Evolutionary conservation across 148 eudicot species (phyloP).

Genomic region (Nepenthes mirabilis): DNA sequence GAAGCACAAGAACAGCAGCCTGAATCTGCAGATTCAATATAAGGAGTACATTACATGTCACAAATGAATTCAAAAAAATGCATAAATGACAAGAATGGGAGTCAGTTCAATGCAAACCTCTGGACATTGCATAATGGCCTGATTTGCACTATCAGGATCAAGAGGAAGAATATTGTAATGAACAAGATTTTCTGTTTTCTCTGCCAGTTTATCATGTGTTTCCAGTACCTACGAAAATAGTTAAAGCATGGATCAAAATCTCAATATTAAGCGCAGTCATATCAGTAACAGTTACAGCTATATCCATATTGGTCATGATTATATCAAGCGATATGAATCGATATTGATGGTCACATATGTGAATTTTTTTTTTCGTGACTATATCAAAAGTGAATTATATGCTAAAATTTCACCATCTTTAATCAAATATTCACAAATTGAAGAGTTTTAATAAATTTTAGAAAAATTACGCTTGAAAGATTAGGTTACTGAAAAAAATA

Average conservation of each 20-base stretch:
- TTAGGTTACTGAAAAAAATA: no score
- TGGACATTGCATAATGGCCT: slow-evolving; percentile 94
- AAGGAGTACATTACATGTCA: background rate
- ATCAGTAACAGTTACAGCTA: no score
- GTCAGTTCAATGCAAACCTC: slow-evolving; percentile 40
- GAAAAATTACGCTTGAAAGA: no score
- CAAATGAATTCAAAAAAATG: background rate
- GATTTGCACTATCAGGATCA: slow-evolving; percentile 97
- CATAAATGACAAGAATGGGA: background rate
- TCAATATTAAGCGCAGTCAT: no score
- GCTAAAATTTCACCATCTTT: no score
- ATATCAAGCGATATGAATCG: no score
- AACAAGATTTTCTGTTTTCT: slow-evolving; percentile 78
- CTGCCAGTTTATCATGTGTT: slow-evolving; percentile 93
- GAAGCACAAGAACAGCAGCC: slow-evolving; percentile 87
- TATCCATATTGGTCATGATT: no score
- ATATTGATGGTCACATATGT: no score
- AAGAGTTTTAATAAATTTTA: no score
- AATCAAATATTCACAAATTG: no score
- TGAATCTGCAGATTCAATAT: slow-evolving; percentile 47
- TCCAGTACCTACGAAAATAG: slow-evolving; percentile 54
- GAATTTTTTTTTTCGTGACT: no score
- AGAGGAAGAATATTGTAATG: slow-evolving; percentile 98
- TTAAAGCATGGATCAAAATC: background rate
- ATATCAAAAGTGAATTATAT: no score